These are phyloP conservation scores for Suillus luteus DNA, from an alignment of 768 basidiomycete genomes.

Conservation along the genomic window DNA sequence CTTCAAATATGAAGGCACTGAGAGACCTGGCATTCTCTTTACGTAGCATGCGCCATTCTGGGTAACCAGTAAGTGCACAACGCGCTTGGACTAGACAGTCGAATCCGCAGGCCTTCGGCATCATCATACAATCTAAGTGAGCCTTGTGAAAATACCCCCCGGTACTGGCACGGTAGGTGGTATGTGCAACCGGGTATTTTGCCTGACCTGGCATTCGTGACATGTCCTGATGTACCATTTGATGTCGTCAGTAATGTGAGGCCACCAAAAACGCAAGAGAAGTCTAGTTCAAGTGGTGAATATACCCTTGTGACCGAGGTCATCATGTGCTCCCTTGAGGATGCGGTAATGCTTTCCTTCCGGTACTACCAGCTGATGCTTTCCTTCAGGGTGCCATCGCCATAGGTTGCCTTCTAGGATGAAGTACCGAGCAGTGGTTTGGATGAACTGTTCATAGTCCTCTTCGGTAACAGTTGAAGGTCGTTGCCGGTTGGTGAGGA, in stretches of 20 bases:
- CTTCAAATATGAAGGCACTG: no score
- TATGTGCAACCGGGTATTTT: not conserved
- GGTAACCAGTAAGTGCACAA: not conserved
- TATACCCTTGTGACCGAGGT: slow-evolving; percentile 12
- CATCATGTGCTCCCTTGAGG: not conserved
- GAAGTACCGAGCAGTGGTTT: not conserved
- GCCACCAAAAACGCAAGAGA: slow-evolving; percentile 4
- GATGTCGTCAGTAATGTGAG: not conserved
- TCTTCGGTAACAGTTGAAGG: no score
- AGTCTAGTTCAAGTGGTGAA: not conserved
- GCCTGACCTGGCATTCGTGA: not conserved
- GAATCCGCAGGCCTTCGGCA: slow-evolving; percentile 6
- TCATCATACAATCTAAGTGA: not conserved
- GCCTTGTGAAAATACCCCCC: fast-evolving
- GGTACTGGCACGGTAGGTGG: not conserved
- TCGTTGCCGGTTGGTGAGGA: no score
- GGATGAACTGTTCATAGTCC: no score
- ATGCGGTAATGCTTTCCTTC: not conserved
- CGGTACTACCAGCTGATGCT: fast-evolving
- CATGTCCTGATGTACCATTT: slow-evolving; percentile 4
- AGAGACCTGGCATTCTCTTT: no score
- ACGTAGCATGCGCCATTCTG: no score
- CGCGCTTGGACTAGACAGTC: slow-evolving; percentile 21
- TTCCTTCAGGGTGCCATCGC: not conserved
- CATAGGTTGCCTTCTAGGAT: fast-evolving